Base-by-base conservation (phyloP, 805 yeast genomes). In the Sugiyamaella smithiae region DNA sequence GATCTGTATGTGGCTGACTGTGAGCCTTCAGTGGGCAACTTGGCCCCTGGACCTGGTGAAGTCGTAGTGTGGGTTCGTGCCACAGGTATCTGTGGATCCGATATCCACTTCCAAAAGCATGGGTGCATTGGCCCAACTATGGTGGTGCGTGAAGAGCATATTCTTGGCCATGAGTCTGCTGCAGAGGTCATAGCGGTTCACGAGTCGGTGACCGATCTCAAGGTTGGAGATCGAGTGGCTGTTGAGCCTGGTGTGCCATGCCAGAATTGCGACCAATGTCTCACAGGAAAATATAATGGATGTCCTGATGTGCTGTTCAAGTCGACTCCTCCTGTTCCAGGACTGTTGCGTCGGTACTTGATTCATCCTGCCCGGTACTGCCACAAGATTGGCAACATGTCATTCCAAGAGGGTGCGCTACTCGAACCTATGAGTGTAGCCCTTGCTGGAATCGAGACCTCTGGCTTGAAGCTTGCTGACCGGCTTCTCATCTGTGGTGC, bases 1-100 rank as follows among this genome's bases (percentile, higher is more conserved):
- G 65, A 57, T 14, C 59, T 64, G 7, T 63, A 60, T 40, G 61
- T 60, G 5, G 65, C 56, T 5, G 53, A 54, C 9, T 52, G 59
- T 45, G 59, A 51, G 43, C 67, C 66, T n/a, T 46, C 53, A n/a
- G 59, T 56, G 2, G 57, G 57, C 22, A 28, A 48, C 14, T 49
- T 57, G n/a, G 48, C 22, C 33, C 72, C 72, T 14, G 70, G 66
- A 8, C 57, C 60, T 9, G 69, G 67, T 25, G 70, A 73, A 50
- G 86, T 80, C 22, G 61, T 78, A 16, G 74, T 82, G 37, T 81
- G 78, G 59, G 75, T 82, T 37, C 71, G 77, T 52, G 80, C 81
- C 45, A 81, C 86, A 5, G 89, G 89, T 23, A 83, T 84, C 56
- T 84, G 89, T 65, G 89, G 89, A 14, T 77, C 85, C 19, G 90